Conservation (phyloP, 75 land plant species). For the Ceratopteris richardii region DNA sequence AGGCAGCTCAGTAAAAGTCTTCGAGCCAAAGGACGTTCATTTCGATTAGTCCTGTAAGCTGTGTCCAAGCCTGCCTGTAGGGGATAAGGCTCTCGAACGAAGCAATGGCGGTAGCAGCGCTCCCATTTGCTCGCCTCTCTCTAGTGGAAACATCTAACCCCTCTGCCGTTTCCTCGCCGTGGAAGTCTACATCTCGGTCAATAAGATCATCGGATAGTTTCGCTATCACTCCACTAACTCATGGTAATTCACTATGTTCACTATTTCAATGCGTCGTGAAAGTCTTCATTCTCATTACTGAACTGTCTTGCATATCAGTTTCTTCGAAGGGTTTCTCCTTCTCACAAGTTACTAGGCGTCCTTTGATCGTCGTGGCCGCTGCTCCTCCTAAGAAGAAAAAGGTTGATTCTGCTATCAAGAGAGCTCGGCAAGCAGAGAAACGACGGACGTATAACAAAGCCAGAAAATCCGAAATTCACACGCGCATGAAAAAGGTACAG, state of each 20-base stretch:
- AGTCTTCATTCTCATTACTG: not conserved
- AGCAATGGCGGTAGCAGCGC: not conserved
- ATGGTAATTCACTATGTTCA: not conserved
- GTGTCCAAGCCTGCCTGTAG: too few relatives aligned
- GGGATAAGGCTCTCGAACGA: too few relatives aligned
- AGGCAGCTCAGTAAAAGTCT: too few relatives aligned
- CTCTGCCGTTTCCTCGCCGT: not conserved
- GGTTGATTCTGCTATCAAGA: slow-evolving; percentile 74
- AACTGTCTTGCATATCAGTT: not conserved
- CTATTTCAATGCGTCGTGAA: not conserved
- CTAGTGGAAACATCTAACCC: not conserved
- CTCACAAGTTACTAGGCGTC: slow-evolving; percentile 5
- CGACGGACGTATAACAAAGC: slow-evolving; percentile 73
- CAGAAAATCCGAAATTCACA: slow-evolving; percentile 71
- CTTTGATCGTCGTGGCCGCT: slow-evolving; percentile 50
- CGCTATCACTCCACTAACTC: not conserved
- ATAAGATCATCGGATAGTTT: not conserved
- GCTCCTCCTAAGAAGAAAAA: slow-evolving; percentile 32
- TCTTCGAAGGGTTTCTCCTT: not conserved
- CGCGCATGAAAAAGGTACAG: slow-evolving; percentile 87
- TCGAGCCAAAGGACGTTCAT: too few relatives aligned
- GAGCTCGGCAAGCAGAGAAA: slow-evolving; percentile 79
- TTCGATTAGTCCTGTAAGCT: too few relatives aligned
- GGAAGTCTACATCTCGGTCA: not conserved
- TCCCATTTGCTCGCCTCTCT: not conserved